Evolutionary conservation across 1,139 yeast species (phyloP).

Genomic region (Hansenula anomala): DNA sequence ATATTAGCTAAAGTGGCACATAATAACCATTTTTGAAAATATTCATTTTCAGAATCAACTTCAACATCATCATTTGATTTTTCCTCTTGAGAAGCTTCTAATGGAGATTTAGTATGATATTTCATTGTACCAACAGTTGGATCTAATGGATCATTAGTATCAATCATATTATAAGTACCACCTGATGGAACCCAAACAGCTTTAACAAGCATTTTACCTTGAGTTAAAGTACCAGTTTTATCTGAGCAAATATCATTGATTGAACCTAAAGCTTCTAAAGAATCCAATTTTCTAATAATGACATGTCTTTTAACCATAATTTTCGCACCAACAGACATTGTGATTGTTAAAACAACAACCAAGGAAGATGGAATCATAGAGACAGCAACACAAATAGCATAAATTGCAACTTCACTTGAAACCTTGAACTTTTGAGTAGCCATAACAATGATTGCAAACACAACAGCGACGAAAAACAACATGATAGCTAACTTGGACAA

Average conservation of each 20-base stretch:
- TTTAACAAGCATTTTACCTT: slow-evolving; percentile 73
- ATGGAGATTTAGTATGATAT: slow-evolving; percentile 39
- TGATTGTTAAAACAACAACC: slow-evolving; percentile 75
- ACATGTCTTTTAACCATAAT: slow-evolving; percentile 71
- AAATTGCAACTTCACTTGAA: slow-evolving; percentile 68
- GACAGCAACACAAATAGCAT: slow-evolving; percentile 78
- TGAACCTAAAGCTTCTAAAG: slow-evolving; percentile 77
- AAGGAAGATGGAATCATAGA: slow-evolving; percentile 83
- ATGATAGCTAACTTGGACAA: slow-evolving; percentile 67
- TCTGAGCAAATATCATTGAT: slow-evolving; percentile 81
- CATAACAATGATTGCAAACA: slow-evolving; percentile 77
- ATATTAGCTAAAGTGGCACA: slow-evolving; percentile 72
- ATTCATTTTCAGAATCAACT: slow-evolving; percentile 18
- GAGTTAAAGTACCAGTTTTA: slow-evolving; percentile 79
- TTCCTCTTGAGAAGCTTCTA: slow-evolving; percentile 27
- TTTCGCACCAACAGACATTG: slow-evolving; percentile 84
- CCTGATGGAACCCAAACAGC: slow-evolving; percentile 73
- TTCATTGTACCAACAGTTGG: slow-evolving; percentile 62
- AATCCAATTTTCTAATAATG: slow-evolving; percentile 72
- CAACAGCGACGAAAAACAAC: slow-evolving; percentile 65
- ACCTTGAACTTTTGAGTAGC: slow-evolving; percentile 69
- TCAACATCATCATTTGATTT: slow-evolving; percentile 22
- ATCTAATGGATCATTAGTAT: slow-evolving; percentile 66
- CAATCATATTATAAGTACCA: slow-evolving; percentile 60
- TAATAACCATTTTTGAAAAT: slow-evolving; percentile 44